Evolutionary conservation across 2,329 filamentous ascomycete genomes (phyloP).

Genomic region (Ascochyta viciae-villosae): DNA sequence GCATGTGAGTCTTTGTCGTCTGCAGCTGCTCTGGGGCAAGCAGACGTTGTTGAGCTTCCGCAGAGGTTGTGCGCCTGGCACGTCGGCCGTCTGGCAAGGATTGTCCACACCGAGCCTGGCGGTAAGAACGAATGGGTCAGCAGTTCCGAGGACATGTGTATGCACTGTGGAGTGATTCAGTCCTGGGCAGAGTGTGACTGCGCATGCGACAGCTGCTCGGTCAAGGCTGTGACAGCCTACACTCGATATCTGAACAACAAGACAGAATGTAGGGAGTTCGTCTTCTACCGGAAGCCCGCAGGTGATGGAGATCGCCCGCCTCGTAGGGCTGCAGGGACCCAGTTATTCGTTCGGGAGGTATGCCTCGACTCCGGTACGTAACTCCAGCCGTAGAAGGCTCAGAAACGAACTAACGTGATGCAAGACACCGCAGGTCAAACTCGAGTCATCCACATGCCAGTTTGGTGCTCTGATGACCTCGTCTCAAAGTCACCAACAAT

Average conservation of each 20-base stretch:
- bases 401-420: slow-evolving; percentile 10
- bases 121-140: slow-evolving; percentile 42
- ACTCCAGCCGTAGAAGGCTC: not conserved
- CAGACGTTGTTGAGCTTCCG: slow-evolving; percentile 39
- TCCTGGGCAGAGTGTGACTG: slow-evolving; percentile 37
- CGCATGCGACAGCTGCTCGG: slow-evolving; percentile 41
- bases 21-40: slow-evolving; percentile 5
- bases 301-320: not conserved
- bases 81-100: slow-evolving; percentile 35
- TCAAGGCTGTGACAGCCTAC: slow-evolving; percentile 37
- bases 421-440: slow-evolving; percentile 9
- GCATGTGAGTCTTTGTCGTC: slow-evolving; percentile 27
- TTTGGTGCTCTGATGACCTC: slow-evolving; percentile 17
- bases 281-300: slow-evolving; percentile 33
- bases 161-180: slow-evolving; percentile 44
- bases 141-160: slow-evolving; percentile 38
- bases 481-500: too few relatives aligned
- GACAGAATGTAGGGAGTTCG: slow-evolving; percentile 27
- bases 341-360: slow-evolving; percentile 36
- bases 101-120: slow-evolving; percentile 26
- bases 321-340: slow-evolving; percentile 5
- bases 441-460: slow-evolving; percentile 28
- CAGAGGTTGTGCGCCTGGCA: slow-evolving; percentile 45
- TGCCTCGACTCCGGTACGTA: slow-evolving; percentile 19
- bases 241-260: slow-evolving; percentile 42